Conservation (phyloP, 768 basidiomycete species). For the Candolleomyces efflorescens region DNA sequence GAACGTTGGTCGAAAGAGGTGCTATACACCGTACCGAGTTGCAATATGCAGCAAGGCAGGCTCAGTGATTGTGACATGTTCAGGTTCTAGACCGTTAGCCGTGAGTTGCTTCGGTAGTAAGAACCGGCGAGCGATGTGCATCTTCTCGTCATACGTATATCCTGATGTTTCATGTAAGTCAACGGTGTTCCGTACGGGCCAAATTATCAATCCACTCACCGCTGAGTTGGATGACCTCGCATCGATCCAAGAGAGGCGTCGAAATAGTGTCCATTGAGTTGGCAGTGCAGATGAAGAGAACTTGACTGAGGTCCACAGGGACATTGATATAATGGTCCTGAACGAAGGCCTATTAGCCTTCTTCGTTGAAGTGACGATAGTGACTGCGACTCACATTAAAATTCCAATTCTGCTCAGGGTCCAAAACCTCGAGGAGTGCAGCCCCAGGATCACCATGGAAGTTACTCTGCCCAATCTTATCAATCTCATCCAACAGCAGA, state of each 20-base stretch:
- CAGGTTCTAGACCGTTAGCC: constrained; percentile 66
- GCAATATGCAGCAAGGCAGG: constrained; percentile 68
- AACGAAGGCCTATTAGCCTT: neutral
- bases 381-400: constrained; percentile 53
- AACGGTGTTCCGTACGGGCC: neutral
- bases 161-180: constrained; percentile 31
- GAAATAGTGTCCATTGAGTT: constrained; percentile 89
- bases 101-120: constrained; percentile 84
- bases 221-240: constrained; percentile 80
- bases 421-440: constrained; percentile 86
- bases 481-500: constrained; percentile 86
- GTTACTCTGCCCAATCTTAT: constrained; percentile 84
- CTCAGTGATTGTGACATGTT: constrained; percentile 63
- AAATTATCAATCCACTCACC: constrained; percentile 34
- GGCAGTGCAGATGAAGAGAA: constrained; percentile 91
- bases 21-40: constrained; percentile 36
- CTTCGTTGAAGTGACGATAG: neutral
- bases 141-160: constrained; percentile 88
- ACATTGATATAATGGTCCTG: constrained; percentile 92
- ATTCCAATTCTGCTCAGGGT: constrained; percentile 88
- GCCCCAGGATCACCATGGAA: constrained; percentile 93
- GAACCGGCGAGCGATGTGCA: constrained; percentile 83
- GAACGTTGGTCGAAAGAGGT: neutral
- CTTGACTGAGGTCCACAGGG: constrained; percentile 82
- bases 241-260: constrained; percentile 82